Conservation (phyloP, 2,329 filamentous ascomycete species). For the Malbranchea zuffiana region DNA sequence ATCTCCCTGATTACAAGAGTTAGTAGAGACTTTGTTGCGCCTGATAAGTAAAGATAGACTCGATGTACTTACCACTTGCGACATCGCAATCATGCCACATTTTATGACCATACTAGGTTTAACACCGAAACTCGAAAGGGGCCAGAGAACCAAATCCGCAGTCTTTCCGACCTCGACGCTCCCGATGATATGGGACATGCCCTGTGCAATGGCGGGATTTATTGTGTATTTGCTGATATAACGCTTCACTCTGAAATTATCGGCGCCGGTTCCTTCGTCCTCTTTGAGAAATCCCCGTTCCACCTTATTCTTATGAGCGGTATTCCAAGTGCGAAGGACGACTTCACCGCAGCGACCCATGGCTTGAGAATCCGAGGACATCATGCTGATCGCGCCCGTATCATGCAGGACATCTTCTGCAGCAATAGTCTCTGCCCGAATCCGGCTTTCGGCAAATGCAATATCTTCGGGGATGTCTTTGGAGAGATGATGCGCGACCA, state of each 20-base stretch:
- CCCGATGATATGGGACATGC: conserved; percentile 76
- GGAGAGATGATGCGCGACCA: conserved; percentile 92
- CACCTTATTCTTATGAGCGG: conserved; percentile 89
- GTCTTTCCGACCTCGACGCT: conserved; percentile 82
- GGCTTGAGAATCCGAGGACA: conserved; percentile 88
- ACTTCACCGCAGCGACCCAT: conserved; percentile 97
- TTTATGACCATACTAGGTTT: conserved; percentile 78
- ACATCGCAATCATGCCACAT: conserved; percentile 71
- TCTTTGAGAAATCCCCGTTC: conserved; percentile 68
- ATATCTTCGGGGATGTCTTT: conserved; percentile 93
- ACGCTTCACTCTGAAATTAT: conserved; percentile 85
- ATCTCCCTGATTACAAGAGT: conserved; percentile 47
- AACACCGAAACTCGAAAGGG: conserved; percentile 70
- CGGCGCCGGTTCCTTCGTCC: conserved; percentile 66
- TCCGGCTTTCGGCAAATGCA: conserved; percentile 86
- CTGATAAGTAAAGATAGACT: background rate
- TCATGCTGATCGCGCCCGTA: conserved; percentile 91
- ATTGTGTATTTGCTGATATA: conserved; percentile 95
- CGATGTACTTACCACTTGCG: conserved; percentile 61
- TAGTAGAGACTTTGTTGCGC: background rate
- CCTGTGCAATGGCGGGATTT: conserved; percentile 84
- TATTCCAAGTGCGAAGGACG: conserved; percentile 88
- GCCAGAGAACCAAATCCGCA: conserved; percentile 82
- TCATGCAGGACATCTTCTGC: conserved; percentile 95
- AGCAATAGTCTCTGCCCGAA: conserved; percentile 90